These are phyloP conservation scores for Podaxis mareebaensis DNA, from an alignment of 768 basidiomycete species.

Conservation along the genomic window DNA sequence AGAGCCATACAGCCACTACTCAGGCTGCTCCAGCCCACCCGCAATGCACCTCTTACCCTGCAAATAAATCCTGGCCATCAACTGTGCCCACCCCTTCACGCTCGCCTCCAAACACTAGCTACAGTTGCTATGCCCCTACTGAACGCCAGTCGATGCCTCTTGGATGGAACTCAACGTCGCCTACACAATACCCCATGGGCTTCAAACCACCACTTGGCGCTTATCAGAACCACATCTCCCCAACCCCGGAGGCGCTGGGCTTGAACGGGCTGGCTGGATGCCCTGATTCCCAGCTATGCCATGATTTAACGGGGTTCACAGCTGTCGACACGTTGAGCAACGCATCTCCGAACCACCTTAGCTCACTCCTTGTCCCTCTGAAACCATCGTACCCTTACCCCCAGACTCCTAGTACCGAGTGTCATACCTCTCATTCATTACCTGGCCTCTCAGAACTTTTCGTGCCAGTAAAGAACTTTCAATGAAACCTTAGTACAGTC, in stretches of 20 bases:
- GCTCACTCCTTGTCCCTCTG: neutral
- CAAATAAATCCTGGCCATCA: neutral
- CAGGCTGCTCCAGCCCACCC: neutral
- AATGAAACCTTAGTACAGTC: neutral
- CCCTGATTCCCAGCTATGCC: neutral
- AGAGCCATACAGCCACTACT: neutral
- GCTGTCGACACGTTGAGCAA: neutral
- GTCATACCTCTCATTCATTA: neutral
- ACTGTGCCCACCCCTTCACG: neutral
- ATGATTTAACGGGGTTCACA: neutral
- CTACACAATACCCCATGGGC: slow-evolving; percentile 14
- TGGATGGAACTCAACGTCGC: slow-evolving; percentile 21
- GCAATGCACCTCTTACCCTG: neutral
- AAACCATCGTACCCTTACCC: neutral
- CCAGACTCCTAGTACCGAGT: neutral
- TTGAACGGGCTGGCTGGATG: neutral
- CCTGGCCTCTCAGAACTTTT: neutral
- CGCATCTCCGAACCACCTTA: neutral
- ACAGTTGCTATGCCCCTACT: neutral
- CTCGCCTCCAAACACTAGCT: neutral
- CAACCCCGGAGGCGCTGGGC: neutral
- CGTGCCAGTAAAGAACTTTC: neutral
- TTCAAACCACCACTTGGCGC: neutral
- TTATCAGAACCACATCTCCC: neutral
- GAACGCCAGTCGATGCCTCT: neutral